Percentiles rank a stretch among this genome's conserved stretches.
Evolutionary conservation across 1,284 basidiomycete species (phyloP).

Genomic region (Rhizoctonia solani): DNA sequence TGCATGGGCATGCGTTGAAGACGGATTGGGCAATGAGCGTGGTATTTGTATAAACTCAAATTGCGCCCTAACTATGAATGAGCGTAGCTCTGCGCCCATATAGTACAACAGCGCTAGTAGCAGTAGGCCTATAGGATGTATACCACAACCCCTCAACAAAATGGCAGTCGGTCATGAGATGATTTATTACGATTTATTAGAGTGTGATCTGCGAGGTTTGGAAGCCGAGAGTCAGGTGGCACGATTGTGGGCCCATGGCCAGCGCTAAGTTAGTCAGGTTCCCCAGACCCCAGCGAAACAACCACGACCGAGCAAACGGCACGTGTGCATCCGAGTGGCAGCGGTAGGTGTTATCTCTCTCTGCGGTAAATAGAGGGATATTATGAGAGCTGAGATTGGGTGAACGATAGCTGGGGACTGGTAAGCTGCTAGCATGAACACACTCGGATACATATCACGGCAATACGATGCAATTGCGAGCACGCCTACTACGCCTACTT

Average conservation of each 20-base stretch:
- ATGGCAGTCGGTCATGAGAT: background rate
- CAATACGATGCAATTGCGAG: slow-evolving; percentile 57
- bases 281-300: background rate
- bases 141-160: background rate
- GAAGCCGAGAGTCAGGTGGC: too few relatives aligned
- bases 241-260: too few relatives aligned
- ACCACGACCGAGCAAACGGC: background rate
- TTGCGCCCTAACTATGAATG: too few relatives aligned
- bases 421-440: slow-evolving; percentile 58
- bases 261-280: too few relatives aligned
- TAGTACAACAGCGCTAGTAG: too few relatives aligned
- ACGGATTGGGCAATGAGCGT: slow-evolving; percentile 82
- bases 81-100: too few relatives aligned
- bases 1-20: slow-evolving; percentile 79
- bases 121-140: too few relatives aligned
- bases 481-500: background rate
- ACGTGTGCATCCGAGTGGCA: background rate
- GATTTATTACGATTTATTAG: background rate
- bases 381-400: background rate
- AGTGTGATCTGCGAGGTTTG: background rate
- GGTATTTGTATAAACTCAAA: slow-evolving; percentile 32
- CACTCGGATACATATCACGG: slow-evolving; percentile 67
- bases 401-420: background rate
- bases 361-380: background rate
- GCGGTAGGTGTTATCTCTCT: background rate